Evolutionary conservation across 106 monocot genomes (phyloP).

Genomic region (Xerophyta viscosa): DNA sequence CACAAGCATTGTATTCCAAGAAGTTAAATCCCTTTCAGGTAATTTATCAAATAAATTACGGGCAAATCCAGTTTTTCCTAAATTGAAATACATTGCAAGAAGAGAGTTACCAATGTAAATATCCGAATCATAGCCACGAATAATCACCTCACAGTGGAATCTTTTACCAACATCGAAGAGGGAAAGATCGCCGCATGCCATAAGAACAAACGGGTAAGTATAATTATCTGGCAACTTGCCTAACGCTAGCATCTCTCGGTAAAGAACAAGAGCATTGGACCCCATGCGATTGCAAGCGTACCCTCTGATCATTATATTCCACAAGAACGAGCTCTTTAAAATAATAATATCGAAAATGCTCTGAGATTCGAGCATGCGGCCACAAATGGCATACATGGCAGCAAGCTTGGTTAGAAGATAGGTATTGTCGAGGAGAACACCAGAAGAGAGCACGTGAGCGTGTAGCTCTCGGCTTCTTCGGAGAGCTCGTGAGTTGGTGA

Average conservation of each 20-base stretch:
- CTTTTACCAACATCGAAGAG: constrained; percentile 20
- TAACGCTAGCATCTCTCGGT: constrained; percentile 27
- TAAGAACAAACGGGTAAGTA: constrained; percentile 52
- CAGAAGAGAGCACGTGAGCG: constrained; percentile 32
- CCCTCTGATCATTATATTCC: constrained; percentile 49
- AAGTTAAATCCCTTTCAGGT: constrained; percentile 26
- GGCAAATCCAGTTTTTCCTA: constrained; percentile 30
- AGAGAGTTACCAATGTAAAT: constrained; percentile 40
- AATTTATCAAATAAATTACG: constrained; percentile 38
- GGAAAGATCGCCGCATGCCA: constrained; percentile 44
- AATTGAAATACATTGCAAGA: constrained; percentile 32
- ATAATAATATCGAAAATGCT: constrained; percentile 19
- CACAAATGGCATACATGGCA: constrained; percentile 34
- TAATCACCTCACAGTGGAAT: constrained; percentile 30
- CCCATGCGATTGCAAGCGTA: constrained; percentile 26
- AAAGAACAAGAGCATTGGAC: constrained; percentile 17
- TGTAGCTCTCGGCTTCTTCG: constrained; percentile 24
- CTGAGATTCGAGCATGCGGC: constrained; percentile 22
- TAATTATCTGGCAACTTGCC: constrained; percentile 38
- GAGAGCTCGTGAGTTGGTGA: constrained; percentile 27
- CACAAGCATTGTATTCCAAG: constrained; percentile 44
- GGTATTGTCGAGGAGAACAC: constrained; percentile 40
- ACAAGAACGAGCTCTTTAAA: constrained; percentile 34
- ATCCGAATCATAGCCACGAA: constrained; percentile 31
- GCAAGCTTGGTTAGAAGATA: constrained; percentile 44